Evolutionary conservation across 83 land plant genomes (phyloP).

Genomic region (Picea abies): DNA sequence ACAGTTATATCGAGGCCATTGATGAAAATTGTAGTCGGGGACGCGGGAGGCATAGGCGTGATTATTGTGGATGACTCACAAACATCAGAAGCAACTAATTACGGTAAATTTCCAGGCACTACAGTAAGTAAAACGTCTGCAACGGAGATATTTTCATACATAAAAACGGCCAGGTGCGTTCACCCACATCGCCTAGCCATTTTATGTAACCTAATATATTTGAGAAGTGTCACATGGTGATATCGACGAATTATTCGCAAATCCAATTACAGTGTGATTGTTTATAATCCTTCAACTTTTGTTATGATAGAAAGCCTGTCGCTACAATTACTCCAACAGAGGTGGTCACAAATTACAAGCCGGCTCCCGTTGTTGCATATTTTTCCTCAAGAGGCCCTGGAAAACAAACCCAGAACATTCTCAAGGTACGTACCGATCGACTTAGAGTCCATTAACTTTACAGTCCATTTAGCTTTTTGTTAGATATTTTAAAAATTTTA

Average conservation of each 20-base stretch:
- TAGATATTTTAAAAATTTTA: too few species aligned
- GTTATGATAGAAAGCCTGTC: conserved; percentile 40
- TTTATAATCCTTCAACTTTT: too few species aligned
- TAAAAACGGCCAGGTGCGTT: conserved; percentile 51
- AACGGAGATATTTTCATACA: conserved; percentile 39
- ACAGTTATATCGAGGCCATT: conserved; percentile 23
- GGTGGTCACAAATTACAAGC: too few species aligned
- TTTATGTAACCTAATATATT: neutral
- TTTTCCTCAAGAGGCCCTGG: too few species aligned
- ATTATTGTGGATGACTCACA: neutral
- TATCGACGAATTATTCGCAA: too few species aligned
- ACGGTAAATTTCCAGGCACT: conserved; percentile 51
- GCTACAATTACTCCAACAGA: conserved; percentile 52
- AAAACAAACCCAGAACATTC: too few species aligned
- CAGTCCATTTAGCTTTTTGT: too few species aligned
- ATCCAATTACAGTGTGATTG: too few species aligned
- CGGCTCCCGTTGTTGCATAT: too few species aligned
- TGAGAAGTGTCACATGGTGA: too few species aligned
- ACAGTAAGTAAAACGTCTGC: conserved; percentile 43
- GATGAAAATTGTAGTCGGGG: conserved; percentile 39
- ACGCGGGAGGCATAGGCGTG: conserved; percentile 23
- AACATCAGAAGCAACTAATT: conserved; percentile 46
- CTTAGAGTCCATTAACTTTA: too few species aligned
- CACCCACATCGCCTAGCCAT: neutral
- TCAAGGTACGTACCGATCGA: too few species aligned